Evolutionary conservation across 208 protist genomes (phyloP), one percentile per base, ranked within the genome.

Genomic region (Phytomonas sp.): DNA sequence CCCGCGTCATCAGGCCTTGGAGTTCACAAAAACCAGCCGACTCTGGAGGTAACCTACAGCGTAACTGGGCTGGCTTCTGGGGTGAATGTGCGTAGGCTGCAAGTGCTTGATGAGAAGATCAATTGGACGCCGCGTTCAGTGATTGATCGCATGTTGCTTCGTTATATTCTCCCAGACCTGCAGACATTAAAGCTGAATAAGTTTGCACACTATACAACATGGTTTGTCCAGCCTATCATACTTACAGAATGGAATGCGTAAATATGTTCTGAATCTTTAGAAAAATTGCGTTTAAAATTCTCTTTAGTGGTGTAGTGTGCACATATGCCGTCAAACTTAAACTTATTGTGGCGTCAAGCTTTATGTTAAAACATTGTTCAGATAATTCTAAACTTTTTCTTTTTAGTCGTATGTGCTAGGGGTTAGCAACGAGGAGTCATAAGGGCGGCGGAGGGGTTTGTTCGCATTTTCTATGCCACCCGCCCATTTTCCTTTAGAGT

Each of bases 171-270:
- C 20, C 80, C 76, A 46, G 74, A 74, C 17, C 63, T 94, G 36
- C 72, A 83, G 53, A 68, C 76, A 34, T 31, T 74, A 53, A 86
- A 80, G 68, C 76, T 95, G 59, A 79, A 77, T 62, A 88, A 89
- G 64, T 81, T 83, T 59, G 89, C 84, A n/a, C 80, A 91, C 67
- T 92, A 95, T 72, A 84, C 79, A 15, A 90, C 89, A 40, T 95
- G 87, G 83, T 84, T 89, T 77, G 76, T 95, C 40, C 86, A 92
- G 56, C 78, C 84, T 6, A 77, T 91, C 0, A 29, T 26, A 4
- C 77, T 91, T 13, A 56, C 9, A 26, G 46, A 56, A 56, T 56
- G 46, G 46, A 56, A 56, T 26, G 26, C 23, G 46, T 56, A 56
- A 26, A 26, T 7, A 23, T 26, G 11, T 7, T 37, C 23, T 65